A percentile compares a stretch with the other conserved stretches of the same genome.
Evolutionary conservation across 495 filamentous ascomycete species (phyloP).

Genomic region (Melanomma pulvis-pyrius): DNA sequence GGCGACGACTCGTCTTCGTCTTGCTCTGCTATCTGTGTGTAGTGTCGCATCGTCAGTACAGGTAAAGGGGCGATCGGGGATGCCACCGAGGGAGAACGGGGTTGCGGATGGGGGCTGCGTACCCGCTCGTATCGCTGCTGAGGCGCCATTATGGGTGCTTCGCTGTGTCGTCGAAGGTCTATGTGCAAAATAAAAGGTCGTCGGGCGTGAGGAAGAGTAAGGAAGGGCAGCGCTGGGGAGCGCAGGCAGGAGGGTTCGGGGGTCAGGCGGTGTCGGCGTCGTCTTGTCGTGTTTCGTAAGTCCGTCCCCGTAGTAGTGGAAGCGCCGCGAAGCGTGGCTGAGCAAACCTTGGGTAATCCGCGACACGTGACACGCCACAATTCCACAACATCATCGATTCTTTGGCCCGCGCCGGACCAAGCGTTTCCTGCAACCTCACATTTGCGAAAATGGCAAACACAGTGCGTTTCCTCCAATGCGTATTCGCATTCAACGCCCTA

Average conservation of each 20-base stretch:
- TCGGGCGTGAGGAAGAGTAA: not conserved
- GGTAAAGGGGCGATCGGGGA: not conserved
- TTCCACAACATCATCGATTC: slow-evolving; percentile 4
- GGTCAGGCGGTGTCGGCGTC: slow-evolving; percentile 10
- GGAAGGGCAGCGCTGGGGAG: not conserved
- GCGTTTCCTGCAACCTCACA: not conserved
- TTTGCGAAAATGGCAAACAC: not conserved
- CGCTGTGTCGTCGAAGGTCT: slow-evolving; percentile 17
- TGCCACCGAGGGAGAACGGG: not conserved
- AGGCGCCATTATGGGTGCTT: slow-evolving; percentile 55
- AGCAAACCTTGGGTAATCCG: too few relatives aligned
- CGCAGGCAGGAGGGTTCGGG: not conserved
- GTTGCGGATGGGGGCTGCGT: slow-evolving; percentile 42
- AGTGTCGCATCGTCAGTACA: slow-evolving; percentile 16
- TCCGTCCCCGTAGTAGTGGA: slow-evolving; percentile 7
- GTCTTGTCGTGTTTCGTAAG: slow-evolving; percentile 24
- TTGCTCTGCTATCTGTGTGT: slow-evolving; percentile 45
- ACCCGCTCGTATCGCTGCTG: slow-evolving; percentile 87
- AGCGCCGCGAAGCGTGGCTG: slow-evolving; percentile 3
- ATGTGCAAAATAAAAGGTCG: not conserved
- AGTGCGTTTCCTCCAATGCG: not conserved
- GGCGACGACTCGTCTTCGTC: slow-evolving; percentile 53
- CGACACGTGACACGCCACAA: slow-evolving; percentile 31
- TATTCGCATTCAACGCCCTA: slow-evolving; percentile 18
- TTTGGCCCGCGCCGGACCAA: slow-evolving; percentile 1